Evolutionary conservation across 768 basidiomycete species (phyloP), one percentile per base, ranked within the genome.

Genomic region (Tulasnella sp.): DNA sequence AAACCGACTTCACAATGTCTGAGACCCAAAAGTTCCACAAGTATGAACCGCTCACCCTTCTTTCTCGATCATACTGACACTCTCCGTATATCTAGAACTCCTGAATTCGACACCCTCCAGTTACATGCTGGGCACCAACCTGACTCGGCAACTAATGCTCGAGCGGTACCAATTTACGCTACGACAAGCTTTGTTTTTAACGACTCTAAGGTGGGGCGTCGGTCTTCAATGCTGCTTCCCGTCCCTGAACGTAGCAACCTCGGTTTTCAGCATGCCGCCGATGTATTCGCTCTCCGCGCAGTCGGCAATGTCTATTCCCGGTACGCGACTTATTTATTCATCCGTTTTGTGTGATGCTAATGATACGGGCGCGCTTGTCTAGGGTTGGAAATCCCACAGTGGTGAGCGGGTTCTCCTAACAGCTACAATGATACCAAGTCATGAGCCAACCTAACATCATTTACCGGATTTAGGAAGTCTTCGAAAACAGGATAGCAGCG

Each of bases 101-200:
- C 52, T 7, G 52, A 52, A 10, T 94, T 94, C 82, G 93, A 94
- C 82, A 94, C 93, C 1, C 86, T 94, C 62, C 92, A 94, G 84
- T 87, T 94, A 6, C 94, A 95, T 83, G 94, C 90, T 21, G 94
- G 94, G 0, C 91, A 93, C 80, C 85, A 84, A 16, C 88, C 89
- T 18, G 83, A 83, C 75, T 56, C 80, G 0, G 73, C 79, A 0
- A 83, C 82, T 5, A 81, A 81, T 42, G 77, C 94, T 3, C 89
- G 93, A 2, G 94, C 93, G 3, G 89, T 90, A 0, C 94, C 94
- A 0, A 94, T 95, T 83, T 94, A 94, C 79, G 90, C 92, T 0
- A 86, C 91, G 16, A 91, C 92, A 4, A 91, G 90, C 81, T 94
- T 90, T 80, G 89, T 90, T 24, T 94, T 93, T 87, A 91, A 94